Percentiles rank a stretch among this genome's conserved stretches.
These are phyloP conservation scores for Aschersonia sp. DNA, from an alignment of 2,329 filamentous ascomycete genomes.

Conservation along the genomic window DNA sequence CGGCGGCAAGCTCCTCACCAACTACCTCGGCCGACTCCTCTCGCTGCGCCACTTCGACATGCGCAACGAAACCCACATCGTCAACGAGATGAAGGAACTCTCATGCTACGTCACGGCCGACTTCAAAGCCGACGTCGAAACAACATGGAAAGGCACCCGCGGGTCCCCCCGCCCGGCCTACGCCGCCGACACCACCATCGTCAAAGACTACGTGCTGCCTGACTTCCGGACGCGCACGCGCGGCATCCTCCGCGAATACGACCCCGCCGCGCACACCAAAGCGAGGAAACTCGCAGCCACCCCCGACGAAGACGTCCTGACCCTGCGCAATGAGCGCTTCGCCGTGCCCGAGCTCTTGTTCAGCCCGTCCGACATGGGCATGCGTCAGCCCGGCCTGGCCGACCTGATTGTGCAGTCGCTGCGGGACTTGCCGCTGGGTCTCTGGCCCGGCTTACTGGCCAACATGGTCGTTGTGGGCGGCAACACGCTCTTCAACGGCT, in stretches of 20 bases:
- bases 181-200: slow-evolving; percentile 42
- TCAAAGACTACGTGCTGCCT: slow-evolving; percentile 84
- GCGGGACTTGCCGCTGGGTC: slow-evolving; percentile 57
- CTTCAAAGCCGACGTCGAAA: slow-evolving; percentile 66
- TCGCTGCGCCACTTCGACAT: slow-evolving; percentile 91
- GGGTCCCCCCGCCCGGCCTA: slow-evolving; percentile 39
- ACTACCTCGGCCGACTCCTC: slow-evolving; percentile 78
- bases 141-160: slow-evolving; percentile 65
- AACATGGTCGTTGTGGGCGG: slow-evolving; percentile 87
- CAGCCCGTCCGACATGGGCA: slow-evolving; percentile 69
- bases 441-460: slow-evolving; percentile 72
- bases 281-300: slow-evolving; percentile 27
- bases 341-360: slow-evolving; percentile 82
- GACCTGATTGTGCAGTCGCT: slow-evolving; percentile 74
- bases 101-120: slow-evolving; percentile 71
- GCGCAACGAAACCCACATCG: slow-evolving; percentile 82
- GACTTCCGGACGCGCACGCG: slow-evolving; percentile 50
- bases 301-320: slow-evolving; percentile 60
- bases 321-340: slow-evolving; percentile 86
- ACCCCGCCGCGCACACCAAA: slow-evolving; percentile 46
- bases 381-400: slow-evolving; percentile 69
- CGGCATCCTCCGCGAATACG: slow-evolving; percentile 65
- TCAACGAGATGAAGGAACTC: slow-evolving; percentile 91
- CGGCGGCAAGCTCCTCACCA: slow-evolving; percentile 86
- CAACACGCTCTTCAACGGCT: slow-evolving; percentile 65